Conservation (phyloP, 164 flowering plant genomes). For the Magnolia sinica region DNA sequence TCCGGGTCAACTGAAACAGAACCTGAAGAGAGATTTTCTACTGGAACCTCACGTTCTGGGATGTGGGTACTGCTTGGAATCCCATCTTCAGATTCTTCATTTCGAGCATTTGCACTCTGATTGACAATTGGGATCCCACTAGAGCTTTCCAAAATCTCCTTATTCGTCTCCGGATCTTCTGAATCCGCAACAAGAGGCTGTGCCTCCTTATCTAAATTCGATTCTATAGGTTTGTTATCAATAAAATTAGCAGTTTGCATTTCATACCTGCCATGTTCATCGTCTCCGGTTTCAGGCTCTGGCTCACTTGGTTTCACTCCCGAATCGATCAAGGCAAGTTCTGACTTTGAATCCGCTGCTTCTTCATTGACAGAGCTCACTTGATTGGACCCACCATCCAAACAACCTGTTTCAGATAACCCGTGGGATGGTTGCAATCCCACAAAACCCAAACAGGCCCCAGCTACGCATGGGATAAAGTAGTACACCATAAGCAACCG, state of each 20-base stretch:
- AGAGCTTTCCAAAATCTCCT: neutral
- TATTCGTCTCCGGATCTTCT: conserved; percentile 11
- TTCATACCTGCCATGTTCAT: neutral
- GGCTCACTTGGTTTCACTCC: conserved; percentile 8
- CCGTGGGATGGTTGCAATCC: too few relatives aligned
- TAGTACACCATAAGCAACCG: too few relatives aligned
- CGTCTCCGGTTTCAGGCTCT: conserved; percentile 3
- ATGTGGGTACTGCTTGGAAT: conserved; percentile 14
- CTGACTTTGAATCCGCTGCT: neutral
- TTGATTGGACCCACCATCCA: neutral
- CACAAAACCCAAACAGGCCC: too few relatives aligned
- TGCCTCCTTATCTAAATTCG: conserved; percentile 3
- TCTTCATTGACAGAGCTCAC: neutral
- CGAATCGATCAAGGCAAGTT: neutral
- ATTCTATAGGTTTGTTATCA: conserved; percentile 1
- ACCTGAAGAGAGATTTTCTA: neutral
- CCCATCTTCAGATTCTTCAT: neutral
- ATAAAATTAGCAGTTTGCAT: neutral
- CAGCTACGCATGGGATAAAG: too few relatives aligned
- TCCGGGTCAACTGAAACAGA: conserved; percentile 11
- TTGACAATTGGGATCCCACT: neutral
- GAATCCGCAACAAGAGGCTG: conserved; percentile 8
- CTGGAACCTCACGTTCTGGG: conserved; percentile 15
- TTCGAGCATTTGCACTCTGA: neutral
- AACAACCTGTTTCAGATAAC: too few relatives aligned